These are phyloP conservation scores for Parathielavia appendiculata DNA, from an alignment of 495 filamentous ascomycete genomes.

Conservation along the genomic window DNA sequence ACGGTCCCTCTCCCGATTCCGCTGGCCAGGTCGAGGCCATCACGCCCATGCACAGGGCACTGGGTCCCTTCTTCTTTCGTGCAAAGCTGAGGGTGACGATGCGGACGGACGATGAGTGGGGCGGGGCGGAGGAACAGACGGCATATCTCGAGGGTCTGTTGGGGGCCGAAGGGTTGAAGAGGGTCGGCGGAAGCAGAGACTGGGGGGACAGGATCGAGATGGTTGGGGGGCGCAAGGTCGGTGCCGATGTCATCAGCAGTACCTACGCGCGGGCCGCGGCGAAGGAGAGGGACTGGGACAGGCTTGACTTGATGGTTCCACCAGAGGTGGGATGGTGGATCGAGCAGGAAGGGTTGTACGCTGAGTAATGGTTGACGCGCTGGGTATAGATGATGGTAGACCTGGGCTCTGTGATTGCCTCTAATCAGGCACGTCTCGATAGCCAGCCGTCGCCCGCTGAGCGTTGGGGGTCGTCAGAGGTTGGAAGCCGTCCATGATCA, in stretches of 20 bases:
- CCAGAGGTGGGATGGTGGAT: slow-evolving; percentile 58
- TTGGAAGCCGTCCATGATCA: too few relatives aligned
- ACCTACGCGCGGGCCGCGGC: slow-evolving; percentile 70
- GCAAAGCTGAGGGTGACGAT: slow-evolving; percentile 69
- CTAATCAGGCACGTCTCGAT: background rate
- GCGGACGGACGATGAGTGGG: slow-evolving; percentile 65
- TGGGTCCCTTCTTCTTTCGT: slow-evolving; percentile 63
- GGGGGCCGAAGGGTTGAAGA: slow-evolving; percentile 46
- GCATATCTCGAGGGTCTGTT: slow-evolving; percentile 52
- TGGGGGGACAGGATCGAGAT: slow-evolving; percentile 71
- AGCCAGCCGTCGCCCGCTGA: too few relatives aligned
- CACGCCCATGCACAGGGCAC: slow-evolving; percentile 40
- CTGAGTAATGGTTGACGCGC: slow-evolving; percentile 5
- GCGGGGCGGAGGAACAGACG: slow-evolving; percentile 53
- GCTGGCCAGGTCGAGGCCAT: slow-evolving; percentile 36
- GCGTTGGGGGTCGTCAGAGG: too few relatives aligned
- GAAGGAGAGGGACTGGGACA: slow-evolving; percentile 45
- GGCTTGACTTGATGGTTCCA: slow-evolving; percentile 59
- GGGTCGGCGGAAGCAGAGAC: slow-evolving; percentile 53
- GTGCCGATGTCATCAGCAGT: slow-evolving; percentile 63
- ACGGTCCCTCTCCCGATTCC: slow-evolving; percentile 44
- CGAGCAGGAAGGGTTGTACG: slow-evolving; percentile 48
- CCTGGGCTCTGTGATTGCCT: background rate
- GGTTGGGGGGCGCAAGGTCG: slow-evolving; percentile 54
- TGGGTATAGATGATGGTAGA: background rate